These are phyloP conservation scores for Verticillium nonalfalfae DNA, from an alignment of 2,329 filamentous ascomycete genomes.

Conservation along the genomic window DNA sequence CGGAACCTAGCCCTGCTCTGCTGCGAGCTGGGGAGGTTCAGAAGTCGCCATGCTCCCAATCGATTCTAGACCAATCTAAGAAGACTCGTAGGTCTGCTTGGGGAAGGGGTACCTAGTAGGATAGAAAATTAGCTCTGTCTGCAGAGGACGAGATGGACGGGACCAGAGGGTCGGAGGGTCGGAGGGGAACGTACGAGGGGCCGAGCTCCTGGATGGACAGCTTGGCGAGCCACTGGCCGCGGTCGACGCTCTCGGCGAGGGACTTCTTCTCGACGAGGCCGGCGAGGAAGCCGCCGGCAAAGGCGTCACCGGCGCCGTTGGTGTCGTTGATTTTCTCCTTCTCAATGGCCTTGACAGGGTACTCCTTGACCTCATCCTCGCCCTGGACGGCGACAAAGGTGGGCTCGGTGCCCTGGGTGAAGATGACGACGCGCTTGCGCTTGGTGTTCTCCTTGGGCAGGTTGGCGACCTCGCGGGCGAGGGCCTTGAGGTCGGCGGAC, in stretches of 20 bases:
- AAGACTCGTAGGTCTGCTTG: constrained; percentile 66
- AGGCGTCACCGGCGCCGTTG: constrained; percentile 94
- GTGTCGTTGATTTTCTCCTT: constrained; percentile 84
- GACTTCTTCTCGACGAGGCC: constrained; percentile 81
- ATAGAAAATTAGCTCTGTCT: background rate
- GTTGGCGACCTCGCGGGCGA: constrained; percentile 78
- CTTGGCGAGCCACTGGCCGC: constrained; percentile 94
- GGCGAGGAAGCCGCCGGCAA: constrained; percentile 88
- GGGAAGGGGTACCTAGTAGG: constrained; percentile 66
- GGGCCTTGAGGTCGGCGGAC: constrained; percentile 73
- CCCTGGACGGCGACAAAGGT: constrained; percentile 78
- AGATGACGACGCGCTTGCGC: constrained; percentile 78
- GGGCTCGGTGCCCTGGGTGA: constrained; percentile 91
- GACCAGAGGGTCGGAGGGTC: too few species aligned
- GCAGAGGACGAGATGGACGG: too few species aligned
- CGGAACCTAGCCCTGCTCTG: background rate
- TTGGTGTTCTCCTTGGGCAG: constrained; percentile 87
- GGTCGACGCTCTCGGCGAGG: constrained; percentile 73
- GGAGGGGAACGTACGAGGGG: constrained; percentile 68
- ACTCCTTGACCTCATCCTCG: constrained; percentile 65
- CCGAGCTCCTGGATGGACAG: constrained; percentile 93
- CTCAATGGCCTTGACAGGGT: constrained; percentile 73
- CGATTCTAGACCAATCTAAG: constrained; percentile 14
- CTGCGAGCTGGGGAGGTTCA: constrained; percentile 11
- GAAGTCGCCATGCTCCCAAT: constrained; percentile 10